Percentiles rank a stretch among this genome's conserved stretches.
These are phyloP conservation scores for Hericium rajendrae DNA, from an alignment of 768 basidiomycete genomes.

Conservation along the genomic window DNA sequence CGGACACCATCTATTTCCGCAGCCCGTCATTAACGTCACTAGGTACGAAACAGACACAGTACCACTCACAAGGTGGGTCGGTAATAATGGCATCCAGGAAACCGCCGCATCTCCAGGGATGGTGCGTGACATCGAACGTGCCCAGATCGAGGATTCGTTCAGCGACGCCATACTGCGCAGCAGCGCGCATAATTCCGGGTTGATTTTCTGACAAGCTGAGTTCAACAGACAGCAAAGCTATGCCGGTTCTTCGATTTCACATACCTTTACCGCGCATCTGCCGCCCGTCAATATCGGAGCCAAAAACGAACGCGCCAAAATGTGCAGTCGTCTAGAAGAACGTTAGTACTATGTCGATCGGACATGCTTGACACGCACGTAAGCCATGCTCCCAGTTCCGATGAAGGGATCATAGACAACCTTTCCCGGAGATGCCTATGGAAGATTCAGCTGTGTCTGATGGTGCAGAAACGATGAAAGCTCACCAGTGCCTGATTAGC, in stretches of 20 bases:
- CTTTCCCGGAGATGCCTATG: constrained; percentile 78
- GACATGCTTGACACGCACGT: constrained; percentile 37
- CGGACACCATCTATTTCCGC: constrained; percentile 73
- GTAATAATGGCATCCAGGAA: constrained; percentile 93
- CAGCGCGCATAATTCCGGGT: constrained; percentile 74
- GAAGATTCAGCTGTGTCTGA: background rate
- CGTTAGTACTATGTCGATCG: background rate
- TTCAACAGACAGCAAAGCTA: background rate
- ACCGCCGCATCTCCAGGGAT: constrained; percentile 83
- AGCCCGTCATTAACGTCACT: background rate
- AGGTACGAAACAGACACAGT: background rate
- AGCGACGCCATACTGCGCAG: constrained; percentile 73
- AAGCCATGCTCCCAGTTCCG: constrained; percentile 88
- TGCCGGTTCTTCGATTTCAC: constrained; percentile 2
- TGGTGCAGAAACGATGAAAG: background rate
- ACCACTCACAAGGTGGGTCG: constrained; percentile 79
- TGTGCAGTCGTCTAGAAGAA: constrained; percentile 62
- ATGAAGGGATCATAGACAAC: constrained; percentile 93
- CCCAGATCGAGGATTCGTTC: constrained; percentile 71
- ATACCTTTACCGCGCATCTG: constrained; percentile 93
- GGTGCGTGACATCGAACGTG: constrained; percentile 87
- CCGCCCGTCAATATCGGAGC: constrained; percentile 94
- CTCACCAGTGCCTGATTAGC: constrained; percentile 86
- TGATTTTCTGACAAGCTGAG: constrained; percentile 21
- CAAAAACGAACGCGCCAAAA: constrained; percentile 81